phyloP scores from a whole-genome alignment of 441 rosid genomes.

The Biscutella laevigata region DNA sequence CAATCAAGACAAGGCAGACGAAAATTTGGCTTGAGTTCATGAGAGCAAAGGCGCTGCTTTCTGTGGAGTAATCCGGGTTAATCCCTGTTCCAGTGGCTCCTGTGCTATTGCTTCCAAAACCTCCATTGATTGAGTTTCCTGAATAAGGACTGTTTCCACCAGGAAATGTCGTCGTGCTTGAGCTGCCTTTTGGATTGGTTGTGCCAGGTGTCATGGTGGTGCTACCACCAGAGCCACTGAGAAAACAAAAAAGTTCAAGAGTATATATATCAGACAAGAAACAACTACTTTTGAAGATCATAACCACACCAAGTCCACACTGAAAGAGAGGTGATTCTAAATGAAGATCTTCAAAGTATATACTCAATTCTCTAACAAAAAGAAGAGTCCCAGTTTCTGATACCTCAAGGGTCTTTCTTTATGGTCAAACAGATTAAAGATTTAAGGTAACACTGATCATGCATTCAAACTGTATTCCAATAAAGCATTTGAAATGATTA shows the following conservation, averaged over 20 bases:
- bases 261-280: constrained; percentile 2
- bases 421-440: constrained; percentile 21
- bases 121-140: constrained; percentile 51
- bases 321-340: not conserved
- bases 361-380: not conserved
- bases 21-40: constrained; percentile 10
- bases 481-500: constrained; percentile 12
- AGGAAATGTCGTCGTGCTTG: constrained; percentile 36
- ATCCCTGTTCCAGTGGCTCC: constrained; percentile 45
- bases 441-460: constrained; percentile 8
- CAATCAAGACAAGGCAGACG: constrained; percentile 14
- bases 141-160: constrained; percentile 38
- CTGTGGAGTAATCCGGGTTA: constrained; percentile 49
- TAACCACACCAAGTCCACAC: constrained; percentile 3
- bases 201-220: constrained; percentile 30
- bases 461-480: constrained; percentile 22
- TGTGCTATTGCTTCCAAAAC: constrained; percentile 43
- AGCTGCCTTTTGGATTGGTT: constrained; percentile 27
- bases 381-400: constrained; percentile 20
- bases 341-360: not conserved
- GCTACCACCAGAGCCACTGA: constrained; percentile 27
- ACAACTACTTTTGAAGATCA: not conserved
- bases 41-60: constrained; percentile 31
- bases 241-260: not conserved
- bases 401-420: constrained; percentile 26